Evolutionary conservation across 805 yeast genomes (phyloP).

Genomic region (Blastobotrys mokoenaii): DNA sequence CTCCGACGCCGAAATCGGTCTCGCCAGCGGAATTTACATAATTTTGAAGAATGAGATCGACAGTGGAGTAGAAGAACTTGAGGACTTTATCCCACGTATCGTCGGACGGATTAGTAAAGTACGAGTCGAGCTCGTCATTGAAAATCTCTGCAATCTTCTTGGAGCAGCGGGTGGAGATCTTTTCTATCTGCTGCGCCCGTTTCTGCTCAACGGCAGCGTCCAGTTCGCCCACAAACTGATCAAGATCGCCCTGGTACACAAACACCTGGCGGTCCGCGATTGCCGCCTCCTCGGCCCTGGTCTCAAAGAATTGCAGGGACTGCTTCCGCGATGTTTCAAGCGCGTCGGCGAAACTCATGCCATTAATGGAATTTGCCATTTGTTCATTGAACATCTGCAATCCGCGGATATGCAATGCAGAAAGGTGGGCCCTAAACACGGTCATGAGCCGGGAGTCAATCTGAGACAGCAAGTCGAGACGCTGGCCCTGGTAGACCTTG

Average conservation of each 20-base stretch:
- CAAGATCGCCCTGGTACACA: slow-evolving; percentile 18
- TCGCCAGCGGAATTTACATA: slow-evolving; percentile 25
- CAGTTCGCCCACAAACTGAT: slow-evolving; percentile 27
- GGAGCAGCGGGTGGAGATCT: slow-evolving; percentile 30
- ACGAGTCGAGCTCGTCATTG: slow-evolving; percentile 38
- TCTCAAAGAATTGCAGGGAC: slow-evolving; percentile 24
- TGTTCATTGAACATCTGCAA: slow-evolving; percentile 23
- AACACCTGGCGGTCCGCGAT: slow-evolving; percentile 28
- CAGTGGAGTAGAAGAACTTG: slow-evolving; percentile 33
- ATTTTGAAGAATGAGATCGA: slow-evolving; percentile 27
- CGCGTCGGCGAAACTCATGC: slow-evolving; percentile 8
- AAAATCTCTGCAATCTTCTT: slow-evolving; percentile 18
- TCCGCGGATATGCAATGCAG: slow-evolving; percentile 30
- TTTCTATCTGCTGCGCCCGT: slow-evolving; percentile 34
- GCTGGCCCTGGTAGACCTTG: slow-evolving; percentile 58
- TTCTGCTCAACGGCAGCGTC: slow-evolving; percentile 27
- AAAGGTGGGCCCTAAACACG: slow-evolving; percentile 37
- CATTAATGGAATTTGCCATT: background rate
- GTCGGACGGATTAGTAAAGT: slow-evolving; percentile 41
- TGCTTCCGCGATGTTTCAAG: slow-evolving; percentile 16
- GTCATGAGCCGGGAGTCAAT: slow-evolving; percentile 38
- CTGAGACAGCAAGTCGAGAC: slow-evolving; percentile 38
- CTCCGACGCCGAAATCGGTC: slow-evolving; percentile 61
- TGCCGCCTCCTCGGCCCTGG: slow-evolving; percentile 29
- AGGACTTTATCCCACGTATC: slow-evolving; percentile 57